phyloP scores from a whole-genome alignment of 768 basidiomycete genomes.

The Agaricus blazei region DNA sequence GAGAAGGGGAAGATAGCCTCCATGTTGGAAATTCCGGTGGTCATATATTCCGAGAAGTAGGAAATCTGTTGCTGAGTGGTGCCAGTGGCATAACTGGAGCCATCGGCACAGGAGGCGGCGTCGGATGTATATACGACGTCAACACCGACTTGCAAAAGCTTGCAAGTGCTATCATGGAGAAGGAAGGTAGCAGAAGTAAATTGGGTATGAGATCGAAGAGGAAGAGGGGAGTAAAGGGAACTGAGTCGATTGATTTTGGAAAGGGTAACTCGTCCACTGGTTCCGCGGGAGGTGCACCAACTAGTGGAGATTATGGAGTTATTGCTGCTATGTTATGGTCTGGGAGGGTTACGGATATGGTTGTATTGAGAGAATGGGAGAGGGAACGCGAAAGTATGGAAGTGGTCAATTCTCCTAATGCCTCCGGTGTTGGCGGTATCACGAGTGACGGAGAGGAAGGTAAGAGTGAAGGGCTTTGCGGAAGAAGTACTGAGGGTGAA shows the following conservation, averaged over 20 bases:
- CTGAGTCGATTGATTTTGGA: constrained; percentile 44
- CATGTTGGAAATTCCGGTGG: constrained; percentile 23
- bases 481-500: constrained; percentile 26
- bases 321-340: constrained; percentile 33
- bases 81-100: constrained; percentile 18
- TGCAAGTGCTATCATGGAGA: constrained; percentile 36
- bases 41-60: constrained; percentile 37
- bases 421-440: constrained; percentile 17
- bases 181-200: constrained; percentile 6
- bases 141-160: constrained; percentile 51
- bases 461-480: constrained; percentile 26
- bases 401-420: neutral
- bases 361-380: constrained; percentile 35
- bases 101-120: constrained; percentile 12
- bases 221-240: constrained; percentile 12
- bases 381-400: constrained; percentile 4
- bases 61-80: constrained; percentile 30
- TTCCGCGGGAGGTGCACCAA: constrained; percentile 14
- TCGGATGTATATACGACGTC: constrained; percentile 32
- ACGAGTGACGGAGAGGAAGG: constrained; percentile 39
- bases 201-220: constrained; percentile 4
- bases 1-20: constrained; percentile 15
- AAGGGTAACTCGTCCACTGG: constrained; percentile 29
- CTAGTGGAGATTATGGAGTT: constrained; percentile 1
- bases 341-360: constrained; percentile 32